phyloP scores from a whole-genome alignment of 225 moss, liverwort and hornwort genomes.

The Bryum argenteum region DNA sequence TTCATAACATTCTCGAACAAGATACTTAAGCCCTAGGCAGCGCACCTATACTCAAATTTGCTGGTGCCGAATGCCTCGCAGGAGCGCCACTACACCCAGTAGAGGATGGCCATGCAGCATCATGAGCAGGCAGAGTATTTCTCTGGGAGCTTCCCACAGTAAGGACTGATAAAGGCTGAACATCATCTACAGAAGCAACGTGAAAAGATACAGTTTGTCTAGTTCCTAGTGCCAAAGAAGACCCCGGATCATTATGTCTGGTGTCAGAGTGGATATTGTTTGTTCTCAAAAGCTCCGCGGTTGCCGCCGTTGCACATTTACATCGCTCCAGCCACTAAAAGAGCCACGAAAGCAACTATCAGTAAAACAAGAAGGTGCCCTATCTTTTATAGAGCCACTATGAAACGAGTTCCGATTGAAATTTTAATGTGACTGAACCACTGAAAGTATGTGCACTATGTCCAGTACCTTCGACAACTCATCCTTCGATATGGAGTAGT shows the following conservation, averaged over 20 bases:
- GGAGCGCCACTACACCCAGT: slow-evolving; percentile 29
- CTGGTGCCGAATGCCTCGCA: slow-evolving; percentile 28
- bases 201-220: slow-evolving; percentile 47
- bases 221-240: slow-evolving; percentile 41
- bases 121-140: slow-evolving; percentile 31
- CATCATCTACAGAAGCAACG: slow-evolving; percentile 62
- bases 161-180: slow-evolving; percentile 87
- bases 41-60: slow-evolving; percentile 36
- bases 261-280: slow-evolving; percentile 69
- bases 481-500: slow-evolving; percentile 46
- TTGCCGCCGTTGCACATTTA: slow-evolving; percentile 35
- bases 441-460: not conserved
- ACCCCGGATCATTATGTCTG: slow-evolving; percentile 39
- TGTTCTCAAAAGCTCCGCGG: slow-evolving; percentile 34
- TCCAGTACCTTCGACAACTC: slow-evolving; percentile 49
- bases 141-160: slow-evolving; percentile 71
- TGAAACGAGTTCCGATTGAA: not conserved
- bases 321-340: slow-evolving; percentile 90
- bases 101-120: slow-evolving; percentile 25
- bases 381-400: no score
- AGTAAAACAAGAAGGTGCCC: slow-evolving; percentile 7
- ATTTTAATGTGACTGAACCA: not conserved
- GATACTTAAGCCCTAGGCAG: slow-evolving; percentile 8
- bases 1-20: not conserved
- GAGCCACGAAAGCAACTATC: slow-evolving; percentile 12